These are phyloP conservation scores for Bertia moriformis DNA, from an alignment of 2,329 filamentous ascomycete genomes.

Conservation along the genomic window DNA sequence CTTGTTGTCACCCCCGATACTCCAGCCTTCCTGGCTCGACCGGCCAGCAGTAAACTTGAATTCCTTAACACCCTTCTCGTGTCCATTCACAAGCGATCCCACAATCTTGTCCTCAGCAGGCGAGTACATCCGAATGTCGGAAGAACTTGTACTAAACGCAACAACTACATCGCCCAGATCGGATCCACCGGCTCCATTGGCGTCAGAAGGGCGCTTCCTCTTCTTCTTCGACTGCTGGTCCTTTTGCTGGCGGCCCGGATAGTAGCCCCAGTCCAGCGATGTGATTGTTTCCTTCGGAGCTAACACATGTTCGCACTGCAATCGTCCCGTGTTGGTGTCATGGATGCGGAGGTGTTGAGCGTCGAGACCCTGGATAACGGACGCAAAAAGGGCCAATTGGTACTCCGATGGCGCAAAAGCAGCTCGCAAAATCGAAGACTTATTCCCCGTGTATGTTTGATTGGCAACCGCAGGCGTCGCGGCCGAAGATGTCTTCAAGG, in stretches of 20 bases:
- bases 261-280: constrained; percentile 33
- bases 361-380: constrained; percentile 34
- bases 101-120: constrained; percentile 28
- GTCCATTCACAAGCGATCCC: constrained; percentile 23
- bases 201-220: constrained; percentile 26
- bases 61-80: constrained; percentile 29
- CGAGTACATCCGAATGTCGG: constrained; percentile 31
- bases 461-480: constrained; percentile 18
- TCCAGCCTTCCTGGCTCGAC: constrained; percentile 28
- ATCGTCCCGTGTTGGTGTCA: constrained; percentile 28
- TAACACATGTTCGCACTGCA: constrained; percentile 31
- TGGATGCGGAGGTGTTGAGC: constrained; percentile 34
- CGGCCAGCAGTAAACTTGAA: constrained; percentile 29
- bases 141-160: constrained; percentile 29
- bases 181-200: constrained; percentile 18
- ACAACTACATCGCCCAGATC: constrained; percentile 25
- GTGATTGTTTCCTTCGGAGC: constrained; percentile 27
- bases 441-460: constrained; percentile 18
- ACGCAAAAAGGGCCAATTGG: constrained; percentile 34
- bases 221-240: constrained; percentile 27
- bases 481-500: constrained; percentile 25
- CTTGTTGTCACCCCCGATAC: constrained; percentile 33
- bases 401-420: constrained; percentile 32
- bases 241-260: constrained; percentile 16
- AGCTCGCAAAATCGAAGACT: constrained; percentile 29